Evolutionary conservation across 1,284 basidiomycete genomes (phyloP), one percentile per base, ranked within the genome.

Genomic region (Sanghuangporus baumii): DNA sequence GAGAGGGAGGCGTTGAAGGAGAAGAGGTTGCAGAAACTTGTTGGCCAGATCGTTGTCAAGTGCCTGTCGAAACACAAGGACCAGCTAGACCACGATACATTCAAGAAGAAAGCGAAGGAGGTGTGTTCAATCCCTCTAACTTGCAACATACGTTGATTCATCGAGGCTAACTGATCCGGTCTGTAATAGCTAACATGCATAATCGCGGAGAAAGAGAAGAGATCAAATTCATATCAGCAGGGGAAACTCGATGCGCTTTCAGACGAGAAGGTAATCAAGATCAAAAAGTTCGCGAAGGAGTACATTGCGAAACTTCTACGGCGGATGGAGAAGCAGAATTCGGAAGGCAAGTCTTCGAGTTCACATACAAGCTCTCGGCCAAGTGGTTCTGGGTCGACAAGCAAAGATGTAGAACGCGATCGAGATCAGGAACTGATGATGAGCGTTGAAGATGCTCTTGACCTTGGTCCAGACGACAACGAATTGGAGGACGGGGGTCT

Each of bases 91-190:
- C 84, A 86, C 61, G 94, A 97, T 4, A 76, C 82, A 59, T 98
- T 99, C 81, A 99, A 99, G 81, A 89, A 89, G 71, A 88, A 97
- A 71, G 96, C 97, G 6, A 94, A 94, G 72, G 94, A 98, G 83
- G 95, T 94, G 67, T 67, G 82, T 76, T 5, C 43, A 16, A 6
- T 46, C 60, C 54, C 41, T 26, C 46, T 61, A 50, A 55, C 57
- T 48, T 65, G 67, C 23, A 11, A 36, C 47, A 37, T 60, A 48
- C 41, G 46, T 56, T 7, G 11, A 34, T 31, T 36, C 41, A 31
- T 65, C 74, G 52, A 75, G 47, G 14, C 38, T 57, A 14, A 36
- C 34, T 59, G 3, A 66, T 43, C 59, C 34, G 60, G 5, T 48
- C 47, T 59, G 47, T 46, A 40, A 0, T 67, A 93, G 89, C 79